Conservation (phyloP, 331 rosid species). For the Saraca asoca region DNA sequence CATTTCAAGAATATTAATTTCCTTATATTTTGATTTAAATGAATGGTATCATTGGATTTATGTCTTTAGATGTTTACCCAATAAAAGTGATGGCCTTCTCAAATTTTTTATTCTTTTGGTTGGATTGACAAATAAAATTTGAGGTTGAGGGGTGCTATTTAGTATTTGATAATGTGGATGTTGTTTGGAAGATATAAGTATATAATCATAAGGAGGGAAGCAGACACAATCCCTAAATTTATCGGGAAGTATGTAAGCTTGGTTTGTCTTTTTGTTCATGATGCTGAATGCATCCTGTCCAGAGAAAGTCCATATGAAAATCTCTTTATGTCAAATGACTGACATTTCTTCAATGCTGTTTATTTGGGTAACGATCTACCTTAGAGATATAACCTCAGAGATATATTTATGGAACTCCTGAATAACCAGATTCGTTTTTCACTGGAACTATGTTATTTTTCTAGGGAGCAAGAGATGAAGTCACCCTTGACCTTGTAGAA, state of each 20-base stretch:
- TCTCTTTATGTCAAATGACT: background rate
- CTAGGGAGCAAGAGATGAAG: constrained; percentile 89
- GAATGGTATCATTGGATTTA: background rate
- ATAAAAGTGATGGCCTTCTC: background rate
- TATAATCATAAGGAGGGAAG: no score
- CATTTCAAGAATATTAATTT: background rate
- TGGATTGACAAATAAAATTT: constrained; percentile 13
- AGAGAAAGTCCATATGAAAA: background rate
- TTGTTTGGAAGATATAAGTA: background rate
- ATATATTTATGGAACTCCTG: constrained; percentile 26
- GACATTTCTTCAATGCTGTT: background rate
- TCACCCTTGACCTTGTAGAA: constrained; percentile 97
- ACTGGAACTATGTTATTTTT: constrained; percentile 31
- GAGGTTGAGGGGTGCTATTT: constrained; percentile 2
- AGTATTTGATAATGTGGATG: background rate
- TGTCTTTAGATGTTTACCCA: background rate
- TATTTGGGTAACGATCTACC: background rate
- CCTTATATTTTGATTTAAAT: constrained; percentile 11
- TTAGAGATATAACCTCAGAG: no score
- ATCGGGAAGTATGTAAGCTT: background rate
- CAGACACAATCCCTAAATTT: background rate
- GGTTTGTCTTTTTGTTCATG: background rate
- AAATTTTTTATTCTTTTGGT: constrained; percentile 10
- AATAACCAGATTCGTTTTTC: constrained; percentile 2
- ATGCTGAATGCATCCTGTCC: background rate